Conservation (phyloP, 306 rosid genomes). For the Rosa persica region DNA sequence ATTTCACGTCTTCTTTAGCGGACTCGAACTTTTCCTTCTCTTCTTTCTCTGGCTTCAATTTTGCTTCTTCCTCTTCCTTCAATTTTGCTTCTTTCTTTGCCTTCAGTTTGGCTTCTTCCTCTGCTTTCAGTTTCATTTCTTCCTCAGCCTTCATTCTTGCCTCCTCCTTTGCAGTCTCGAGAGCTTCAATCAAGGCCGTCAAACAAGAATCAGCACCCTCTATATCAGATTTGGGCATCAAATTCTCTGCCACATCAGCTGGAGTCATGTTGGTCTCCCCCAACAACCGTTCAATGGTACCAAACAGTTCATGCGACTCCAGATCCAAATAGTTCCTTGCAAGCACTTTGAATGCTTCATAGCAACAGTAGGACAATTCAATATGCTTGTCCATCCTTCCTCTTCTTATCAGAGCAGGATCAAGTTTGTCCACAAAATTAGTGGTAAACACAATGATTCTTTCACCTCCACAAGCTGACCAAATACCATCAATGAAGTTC, state of each 20-base stretch:
- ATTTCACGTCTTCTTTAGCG: conserved; percentile 12
- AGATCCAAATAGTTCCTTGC: conserved; percentile 61
- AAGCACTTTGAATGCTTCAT: conserved; percentile 56
- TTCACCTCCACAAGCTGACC: conserved; percentile 80
- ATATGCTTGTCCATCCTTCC: conserved; percentile 80
- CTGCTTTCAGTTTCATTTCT: conserved; percentile 13
- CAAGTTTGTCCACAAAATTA: conserved; percentile 56
- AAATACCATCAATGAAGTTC: conserved; percentile 67
- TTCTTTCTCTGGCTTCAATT: neutral
- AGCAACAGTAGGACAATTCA: conserved; percentile 56
- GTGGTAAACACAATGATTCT: conserved; percentile 59
- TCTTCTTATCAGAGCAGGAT: conserved; percentile 64
- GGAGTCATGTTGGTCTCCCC: conserved; percentile 49
- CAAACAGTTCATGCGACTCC: conserved; percentile 41
- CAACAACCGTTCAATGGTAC: conserved; percentile 36
- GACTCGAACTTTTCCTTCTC: neutral
- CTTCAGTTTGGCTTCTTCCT: conserved; percentile 15
- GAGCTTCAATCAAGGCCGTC: conserved; percentile 44
- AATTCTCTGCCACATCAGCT: conserved; percentile 67
- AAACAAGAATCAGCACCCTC: conserved; percentile 41
- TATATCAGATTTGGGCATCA: conserved; percentile 50
- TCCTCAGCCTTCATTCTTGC: conserved; percentile 30
- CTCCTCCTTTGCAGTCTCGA: conserved; percentile 46
- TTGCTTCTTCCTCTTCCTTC: neutral
- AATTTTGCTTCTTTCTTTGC: conserved; percentile 13